phyloP scores from a whole-genome alignment of 1,284 basidiomycete genomes.

The Pseudozyma tsukubaensis region DNA sequence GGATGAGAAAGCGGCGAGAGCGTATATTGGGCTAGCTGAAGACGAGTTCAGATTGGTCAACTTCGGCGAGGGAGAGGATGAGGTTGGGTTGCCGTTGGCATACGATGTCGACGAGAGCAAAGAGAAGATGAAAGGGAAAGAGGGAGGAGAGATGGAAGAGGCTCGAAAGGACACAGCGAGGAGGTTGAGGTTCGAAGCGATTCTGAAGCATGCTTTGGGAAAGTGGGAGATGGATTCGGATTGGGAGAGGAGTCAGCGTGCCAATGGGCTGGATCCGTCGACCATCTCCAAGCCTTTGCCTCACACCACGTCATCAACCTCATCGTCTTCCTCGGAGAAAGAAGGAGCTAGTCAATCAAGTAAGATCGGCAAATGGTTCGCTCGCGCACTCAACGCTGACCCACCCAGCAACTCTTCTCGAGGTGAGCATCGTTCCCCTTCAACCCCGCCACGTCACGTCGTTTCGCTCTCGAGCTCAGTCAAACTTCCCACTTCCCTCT shows the following conservation, averaged over 20 bases:
- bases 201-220: constrained; percentile 45
- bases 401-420: background rate
- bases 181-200: constrained; percentile 37
- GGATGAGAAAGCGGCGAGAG: constrained; percentile 48
- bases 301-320: background rate
- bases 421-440: constrained; percentile 27
- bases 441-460: constrained; percentile 18
- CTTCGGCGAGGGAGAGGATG: constrained; percentile 44
- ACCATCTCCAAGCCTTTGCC: constrained; percentile 8
- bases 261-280: constrained; percentile 36
- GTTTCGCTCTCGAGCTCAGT: constrained; percentile 40
- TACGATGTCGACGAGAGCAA: constrained; percentile 16
- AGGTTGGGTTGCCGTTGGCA: constrained; percentile 11
- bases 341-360: background rate
- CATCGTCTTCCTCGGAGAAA: background rate
- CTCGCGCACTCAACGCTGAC: constrained; percentile 25
- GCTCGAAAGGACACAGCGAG: constrained; percentile 39
- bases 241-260: constrained; percentile 45
- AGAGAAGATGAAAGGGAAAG: background rate
- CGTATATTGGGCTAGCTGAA: constrained; percentile 50
- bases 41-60: constrained; percentile 47
- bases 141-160: constrained; percentile 15
- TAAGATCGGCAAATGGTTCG: constrained; percentile 25
- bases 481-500: constrained; percentile 24
- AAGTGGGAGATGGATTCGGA: constrained; percentile 58